Conservation (phyloP, 2,329 filamentous ascomycete species). For the Penicillium sp. region DNA sequence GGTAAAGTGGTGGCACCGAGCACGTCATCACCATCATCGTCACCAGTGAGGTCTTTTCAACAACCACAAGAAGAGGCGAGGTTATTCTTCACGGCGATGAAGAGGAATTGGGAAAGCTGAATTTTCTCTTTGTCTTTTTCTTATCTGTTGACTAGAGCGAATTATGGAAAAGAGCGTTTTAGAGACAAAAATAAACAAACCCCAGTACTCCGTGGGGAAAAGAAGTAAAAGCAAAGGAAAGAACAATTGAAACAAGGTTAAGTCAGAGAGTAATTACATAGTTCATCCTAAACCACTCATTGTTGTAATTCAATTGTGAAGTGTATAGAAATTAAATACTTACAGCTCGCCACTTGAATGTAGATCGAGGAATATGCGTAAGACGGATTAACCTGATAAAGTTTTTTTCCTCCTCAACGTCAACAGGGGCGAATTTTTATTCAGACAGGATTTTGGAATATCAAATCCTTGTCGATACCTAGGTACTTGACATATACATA, state of each 20-base stretch:
- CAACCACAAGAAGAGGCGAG: slow-evolving; percentile 29
- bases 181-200: not conserved
- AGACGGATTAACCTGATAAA: not conserved
- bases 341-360: not conserved
- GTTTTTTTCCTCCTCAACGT: not conserved
- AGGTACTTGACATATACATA: too few relatives aligned
- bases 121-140: not conserved
- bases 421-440: too few relatives aligned
- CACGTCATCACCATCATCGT: slow-evolving; percentile 5
- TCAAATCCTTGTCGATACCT: too few relatives aligned
- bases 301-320: not conserved
- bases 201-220: not conserved
- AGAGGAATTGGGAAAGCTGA: slow-evolving; percentile 28
- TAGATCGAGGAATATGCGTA: too few relatives aligned
- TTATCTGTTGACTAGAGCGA: not conserved
- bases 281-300: not conserved
- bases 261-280: not conserved
- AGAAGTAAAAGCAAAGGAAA: not conserved
- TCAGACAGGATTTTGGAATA: too few relatives aligned
- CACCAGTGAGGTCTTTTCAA: slow-evolving; percentile 9
- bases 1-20: slow-evolving; percentile 7
- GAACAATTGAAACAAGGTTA: not conserved
- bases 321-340: too few relatives aligned
- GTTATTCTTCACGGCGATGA: slow-evolving; percentile 33
- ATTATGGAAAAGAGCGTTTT: not conserved